Evolutionary conservation across 352 stramenopile genomes (phyloP).

Genomic region (Pythium dissotocum): DNA sequence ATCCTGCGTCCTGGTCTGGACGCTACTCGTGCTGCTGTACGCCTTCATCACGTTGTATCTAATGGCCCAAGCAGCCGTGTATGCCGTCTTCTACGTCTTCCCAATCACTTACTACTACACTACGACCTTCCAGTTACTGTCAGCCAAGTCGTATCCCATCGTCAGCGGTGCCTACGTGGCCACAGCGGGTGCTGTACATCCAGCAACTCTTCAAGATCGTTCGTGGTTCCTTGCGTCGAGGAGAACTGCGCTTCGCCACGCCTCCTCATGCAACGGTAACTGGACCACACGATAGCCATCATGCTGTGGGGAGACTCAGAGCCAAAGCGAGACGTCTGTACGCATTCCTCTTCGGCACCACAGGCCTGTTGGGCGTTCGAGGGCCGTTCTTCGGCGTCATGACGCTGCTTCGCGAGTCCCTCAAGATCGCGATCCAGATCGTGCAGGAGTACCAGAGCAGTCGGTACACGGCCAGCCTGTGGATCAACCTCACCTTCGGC

Average conservation of each 20-base stretch:
- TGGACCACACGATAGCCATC: neutral
- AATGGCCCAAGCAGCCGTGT: neutral
- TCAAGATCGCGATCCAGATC: slow-evolving; percentile 9
- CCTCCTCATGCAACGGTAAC: neutral
- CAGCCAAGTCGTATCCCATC: neutral
- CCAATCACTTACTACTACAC: slow-evolving; percentile 8
- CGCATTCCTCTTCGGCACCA: neutral
- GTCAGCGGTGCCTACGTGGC: slow-evolving; percentile 7
- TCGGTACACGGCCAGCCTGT: slow-evolving; percentile 7
- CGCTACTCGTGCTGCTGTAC: neutral
- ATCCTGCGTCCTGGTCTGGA: neutral
- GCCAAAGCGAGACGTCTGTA: neutral
- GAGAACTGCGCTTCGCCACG: neutral
- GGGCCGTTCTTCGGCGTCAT: slow-evolving; percentile 11
- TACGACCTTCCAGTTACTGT: slow-evolving; percentile 10
- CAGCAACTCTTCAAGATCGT: neutral
- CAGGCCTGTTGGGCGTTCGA: slow-evolving; percentile 1
- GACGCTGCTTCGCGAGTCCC: slow-evolving; percentile 6
- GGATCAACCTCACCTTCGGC: slow-evolving; percentile 19
- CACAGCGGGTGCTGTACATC: neutral
- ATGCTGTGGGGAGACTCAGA: neutral
- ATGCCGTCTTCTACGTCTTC: slow-evolving; percentile 6
- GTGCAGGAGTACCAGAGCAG: slow-evolving; percentile 13
- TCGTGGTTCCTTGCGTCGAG: neutral
- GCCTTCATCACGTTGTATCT: slow-evolving; percentile 5